phyloP scores from a whole-genome alignment of 2,329 filamentous ascomycete genomes.

The Venturia aucupariae region DNA sequence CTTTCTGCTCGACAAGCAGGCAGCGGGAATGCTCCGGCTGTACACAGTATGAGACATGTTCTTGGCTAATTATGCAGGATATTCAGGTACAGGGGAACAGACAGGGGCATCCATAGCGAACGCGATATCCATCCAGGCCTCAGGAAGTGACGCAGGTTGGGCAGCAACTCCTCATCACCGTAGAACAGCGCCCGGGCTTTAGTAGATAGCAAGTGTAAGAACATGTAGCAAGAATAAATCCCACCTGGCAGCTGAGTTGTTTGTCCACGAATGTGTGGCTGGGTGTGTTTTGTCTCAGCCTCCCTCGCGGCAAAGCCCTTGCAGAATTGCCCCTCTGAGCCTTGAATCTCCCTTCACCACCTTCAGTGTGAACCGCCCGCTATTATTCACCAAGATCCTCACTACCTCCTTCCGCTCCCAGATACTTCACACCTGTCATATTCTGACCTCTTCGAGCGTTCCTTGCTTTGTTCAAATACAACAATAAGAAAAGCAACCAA shows the following conservation, averaged over 20 bases:
- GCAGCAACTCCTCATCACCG: not conserved
- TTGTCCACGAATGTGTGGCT: not conserved
- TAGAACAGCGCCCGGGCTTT: not conserved
- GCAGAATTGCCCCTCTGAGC: not conserved
- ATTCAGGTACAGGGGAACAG: not conserved
- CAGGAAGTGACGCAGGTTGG: not conserved
- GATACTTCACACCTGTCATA: not conserved
- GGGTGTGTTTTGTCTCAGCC: not conserved
- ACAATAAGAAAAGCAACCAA: constrained; percentile 3
- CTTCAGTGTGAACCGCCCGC: not conserved
- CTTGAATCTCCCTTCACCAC: not conserved
- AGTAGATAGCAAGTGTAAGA: not conserved
- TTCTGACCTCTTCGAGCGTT: not conserved
- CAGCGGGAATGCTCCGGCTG: not conserved
- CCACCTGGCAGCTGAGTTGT: not conserved
- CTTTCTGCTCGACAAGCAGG: not conserved
- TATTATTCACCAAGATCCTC: not conserved
- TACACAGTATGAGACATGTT: not conserved
- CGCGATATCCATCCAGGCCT: not conserved
- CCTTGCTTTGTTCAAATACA: not conserved
- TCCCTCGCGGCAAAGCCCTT: not conserved
- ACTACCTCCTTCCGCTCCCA: not conserved
- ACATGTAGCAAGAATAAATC: not conserved
- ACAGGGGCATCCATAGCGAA: not conserved
- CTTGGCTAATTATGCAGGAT: not conserved